Evolutionary conservation across 257 asterid genomes (phyloP).

Genomic region (Primulina eburnea): DNA sequence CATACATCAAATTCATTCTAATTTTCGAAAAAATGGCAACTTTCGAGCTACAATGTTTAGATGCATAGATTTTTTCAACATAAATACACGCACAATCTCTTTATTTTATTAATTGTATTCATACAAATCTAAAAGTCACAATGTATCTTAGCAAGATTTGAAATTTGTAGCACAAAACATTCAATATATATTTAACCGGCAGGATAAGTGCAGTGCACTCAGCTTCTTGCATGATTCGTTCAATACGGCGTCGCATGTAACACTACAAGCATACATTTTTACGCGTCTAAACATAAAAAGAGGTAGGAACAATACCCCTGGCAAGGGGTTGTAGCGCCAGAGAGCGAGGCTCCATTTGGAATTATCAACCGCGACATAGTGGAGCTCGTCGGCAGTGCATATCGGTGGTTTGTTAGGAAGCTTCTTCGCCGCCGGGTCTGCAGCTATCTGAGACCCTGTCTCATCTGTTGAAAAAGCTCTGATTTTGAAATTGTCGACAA

Average conservation of each 20-base stretch:
- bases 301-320: conserved; percentile 44
- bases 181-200: background rate
- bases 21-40: conserved; percentile 7
- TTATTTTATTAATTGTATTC: background rate
- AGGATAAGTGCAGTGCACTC: conserved; percentile 4
- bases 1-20: background rate
- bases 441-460: conserved; percentile 20
- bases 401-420: conserved; percentile 57
- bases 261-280: background rate
- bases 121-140: background rate
- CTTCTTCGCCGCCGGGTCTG: conserved; percentile 29
- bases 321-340: conserved; percentile 89
- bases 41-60: background rate
- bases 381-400: conserved; percentile 97
- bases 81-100: background rate
- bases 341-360: conserved; percentile 85
- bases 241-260: conserved; percentile 1
- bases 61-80: background rate
- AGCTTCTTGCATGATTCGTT: conserved; percentile 6
- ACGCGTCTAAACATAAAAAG: background rate
- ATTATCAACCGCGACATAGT: conserved; percentile 66
- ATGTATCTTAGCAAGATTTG: background rate
- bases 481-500: conserved; percentile 20
- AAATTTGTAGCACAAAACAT: background rate
- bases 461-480: conserved; percentile 52